Conservation (phyloP, 2,329 filamentous ascomycete species). For the Ascochyta koolunga region DNA sequence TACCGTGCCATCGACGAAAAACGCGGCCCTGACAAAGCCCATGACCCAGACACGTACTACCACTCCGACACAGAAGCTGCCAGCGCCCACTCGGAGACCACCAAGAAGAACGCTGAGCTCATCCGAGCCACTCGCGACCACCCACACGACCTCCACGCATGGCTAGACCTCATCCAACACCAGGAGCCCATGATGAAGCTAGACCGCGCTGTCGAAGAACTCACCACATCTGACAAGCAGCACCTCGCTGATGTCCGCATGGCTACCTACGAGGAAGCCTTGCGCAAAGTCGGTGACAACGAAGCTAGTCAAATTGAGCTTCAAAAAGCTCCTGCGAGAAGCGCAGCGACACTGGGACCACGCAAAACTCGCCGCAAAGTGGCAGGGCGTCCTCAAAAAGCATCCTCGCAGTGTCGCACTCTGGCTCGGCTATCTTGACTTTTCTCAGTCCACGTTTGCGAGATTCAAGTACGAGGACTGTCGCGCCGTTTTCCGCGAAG, state of each 20-base stretch:
- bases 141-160: constrained; percentile 71
- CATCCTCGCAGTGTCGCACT: constrained; percentile 65
- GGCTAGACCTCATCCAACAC: constrained; percentile 79
- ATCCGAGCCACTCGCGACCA: constrained; percentile 67
- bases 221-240: constrained; percentile 66
- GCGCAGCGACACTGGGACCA: constrained; percentile 75
- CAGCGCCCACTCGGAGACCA: constrained; percentile 40
- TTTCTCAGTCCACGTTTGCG: constrained; percentile 69
- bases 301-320: constrained; percentile 62
- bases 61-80: constrained; percentile 30
- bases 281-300: constrained; percentile 61
- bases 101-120: constrained; percentile 65
- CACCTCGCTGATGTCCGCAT: constrained; percentile 81
- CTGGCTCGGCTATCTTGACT: constrained; percentile 77
- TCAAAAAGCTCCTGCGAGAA: constrained; percentile 74
- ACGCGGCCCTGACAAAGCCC: constrained; percentile 13
- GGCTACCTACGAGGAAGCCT: constrained; percentile 77
- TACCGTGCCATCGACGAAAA: constrained; percentile 48
- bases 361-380: constrained; percentile 66
- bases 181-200: constrained; percentile 71
- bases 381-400: constrained; percentile 65
- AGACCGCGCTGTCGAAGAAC: constrained; percentile 51
- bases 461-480: constrained; percentile 72
- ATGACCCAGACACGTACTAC: constrained; percentile 48
- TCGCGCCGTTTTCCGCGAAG: constrained; percentile 64